Evolutionary conservation across 2,329 filamentous ascomycete species (phyloP).

Genomic region (Phialophora chinensis): DNA sequence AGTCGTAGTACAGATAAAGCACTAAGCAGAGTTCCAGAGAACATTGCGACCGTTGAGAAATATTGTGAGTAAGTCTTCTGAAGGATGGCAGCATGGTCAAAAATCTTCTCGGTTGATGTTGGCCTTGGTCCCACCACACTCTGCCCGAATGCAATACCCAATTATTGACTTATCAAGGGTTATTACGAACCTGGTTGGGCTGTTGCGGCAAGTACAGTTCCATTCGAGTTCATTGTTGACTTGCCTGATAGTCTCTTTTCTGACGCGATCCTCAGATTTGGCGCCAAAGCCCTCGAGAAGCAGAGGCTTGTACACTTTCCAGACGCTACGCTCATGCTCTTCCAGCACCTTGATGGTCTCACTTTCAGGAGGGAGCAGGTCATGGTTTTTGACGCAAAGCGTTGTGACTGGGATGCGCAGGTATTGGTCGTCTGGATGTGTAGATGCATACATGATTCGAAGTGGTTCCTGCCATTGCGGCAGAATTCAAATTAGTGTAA

Average conservation of each 20-base stretch:
- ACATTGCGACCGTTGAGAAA: no score
- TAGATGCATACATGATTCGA: conserved; percentile 6
- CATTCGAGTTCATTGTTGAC: no score
- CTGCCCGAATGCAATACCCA: no score
- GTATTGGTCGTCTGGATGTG: neutral
- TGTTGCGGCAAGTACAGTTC: no score
- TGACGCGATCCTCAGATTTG: neutral
- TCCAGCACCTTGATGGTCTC: conserved; percentile 1
- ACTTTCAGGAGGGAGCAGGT: neutral
- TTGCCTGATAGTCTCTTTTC: no score
- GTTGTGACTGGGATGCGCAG: neutral
- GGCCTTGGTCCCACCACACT: no score
- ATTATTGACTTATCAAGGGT: no score
- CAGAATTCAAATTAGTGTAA: neutral
- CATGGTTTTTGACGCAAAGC: neutral
- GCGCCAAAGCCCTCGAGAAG: neutral
- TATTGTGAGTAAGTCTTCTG: no score
- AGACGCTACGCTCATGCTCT: conserved; percentile 1
- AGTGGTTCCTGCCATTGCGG: neutral
- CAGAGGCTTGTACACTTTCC: neutral
- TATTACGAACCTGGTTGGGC: no score
- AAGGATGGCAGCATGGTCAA: no score
- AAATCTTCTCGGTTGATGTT: no score
- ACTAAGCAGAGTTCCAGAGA: neutral
- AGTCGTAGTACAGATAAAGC: neutral